Evolutionary conservation across 495 filamentous ascomycete species (phyloP).

Genomic region (Aspergillus panamensis): DNA sequence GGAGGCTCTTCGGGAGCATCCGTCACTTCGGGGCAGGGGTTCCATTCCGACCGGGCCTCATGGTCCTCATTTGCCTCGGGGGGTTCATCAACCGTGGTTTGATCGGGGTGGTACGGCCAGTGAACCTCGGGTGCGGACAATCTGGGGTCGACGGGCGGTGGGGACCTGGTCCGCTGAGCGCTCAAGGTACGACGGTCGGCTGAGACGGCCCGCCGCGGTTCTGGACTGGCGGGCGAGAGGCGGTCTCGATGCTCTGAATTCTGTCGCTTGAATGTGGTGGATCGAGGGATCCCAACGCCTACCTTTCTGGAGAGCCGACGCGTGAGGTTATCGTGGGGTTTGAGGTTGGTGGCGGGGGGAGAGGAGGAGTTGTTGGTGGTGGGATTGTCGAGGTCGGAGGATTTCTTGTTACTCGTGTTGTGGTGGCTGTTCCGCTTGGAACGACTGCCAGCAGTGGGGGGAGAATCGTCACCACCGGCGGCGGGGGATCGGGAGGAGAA

Average conservation of each 20-base stretch:
- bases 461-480: conserved; percentile 2
- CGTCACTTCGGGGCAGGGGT: conserved; percentile 26
- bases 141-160: conserved; percentile 42
- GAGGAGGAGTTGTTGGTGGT: neutral
- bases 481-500: conserved; percentile 23
- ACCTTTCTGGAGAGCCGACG: conserved; percentile 65
- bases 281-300: conserved; percentile 72
- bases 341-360: conserved; percentile 5
- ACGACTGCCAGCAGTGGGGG: conserved; percentile 22
- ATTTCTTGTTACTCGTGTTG: conserved; percentile 18
- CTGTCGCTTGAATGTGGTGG: conserved; percentile 74
- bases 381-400: conserved; percentile 14
- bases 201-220: conserved; percentile 71
- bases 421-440: conserved; percentile 20
- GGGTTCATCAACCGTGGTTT: conserved; percentile 36
- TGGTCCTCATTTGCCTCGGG: conserved; percentile 29
- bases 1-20: conserved; percentile 30
- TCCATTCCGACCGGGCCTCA: conserved; percentile 28
- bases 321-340: conserved; percentile 43
- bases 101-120: conserved; percentile 38
- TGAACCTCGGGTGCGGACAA: conserved; percentile 48
- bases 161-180: conserved; percentile 42
- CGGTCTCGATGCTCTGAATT: conserved; percentile 73
- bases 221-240: conserved; percentile 59
- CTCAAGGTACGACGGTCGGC: conserved; percentile 61